A percentile compares a stretch with the other conserved stretches of the same genome.
These are phyloP conservation scores for Neoboletus brunneissimus DNA, from an alignment of 768 basidiomycete species.

Conservation along the genomic window DNA sequence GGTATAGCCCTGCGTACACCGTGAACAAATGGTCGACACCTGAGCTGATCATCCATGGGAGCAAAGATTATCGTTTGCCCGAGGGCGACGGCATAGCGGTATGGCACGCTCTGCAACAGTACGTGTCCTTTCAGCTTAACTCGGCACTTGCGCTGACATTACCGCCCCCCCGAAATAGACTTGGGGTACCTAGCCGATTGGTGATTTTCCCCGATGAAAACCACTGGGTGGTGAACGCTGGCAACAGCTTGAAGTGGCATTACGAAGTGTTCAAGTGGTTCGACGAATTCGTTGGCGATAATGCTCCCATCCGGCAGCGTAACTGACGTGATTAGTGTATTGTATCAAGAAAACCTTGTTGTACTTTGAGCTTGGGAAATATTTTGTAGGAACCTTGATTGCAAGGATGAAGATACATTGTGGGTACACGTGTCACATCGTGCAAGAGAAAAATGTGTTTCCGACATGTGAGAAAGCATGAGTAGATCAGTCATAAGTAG, in stretches of 20 bases:
- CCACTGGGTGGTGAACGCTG: conserved; percentile 85
- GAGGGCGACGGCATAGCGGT: conserved; percentile 82
- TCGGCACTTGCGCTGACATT: background rate
- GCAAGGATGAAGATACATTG: conserved; percentile 8
- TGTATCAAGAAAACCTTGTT: background rate
- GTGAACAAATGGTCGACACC: conserved; percentile 86
- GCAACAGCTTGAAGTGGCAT: conserved; percentile 92
- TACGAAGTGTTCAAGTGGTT: conserved; percentile 93
- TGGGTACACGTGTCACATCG: conserved; percentile 1
- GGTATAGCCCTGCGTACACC: conserved; percentile 77
- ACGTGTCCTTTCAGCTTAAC: conserved; percentile 28
- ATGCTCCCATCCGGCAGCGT: background rate
- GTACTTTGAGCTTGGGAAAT: background rate
- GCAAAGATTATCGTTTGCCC: conserved; percentile 84
- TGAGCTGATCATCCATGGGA: conserved; percentile 79
- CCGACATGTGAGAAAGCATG: conserved; percentile 6
- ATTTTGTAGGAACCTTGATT: background rate
- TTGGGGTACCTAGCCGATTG: conserved; percentile 67
- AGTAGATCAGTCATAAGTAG: conserved; percentile 6
- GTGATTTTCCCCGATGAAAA: conserved; percentile 90
- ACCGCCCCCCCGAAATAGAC: conserved; percentile 38
- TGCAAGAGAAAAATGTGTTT: conserved; percentile 5
- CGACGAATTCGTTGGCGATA: conserved; percentile 55
- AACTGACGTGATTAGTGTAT: conserved; percentile 7
- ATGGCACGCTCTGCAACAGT: conserved; percentile 87